Conservation (phyloP, 495 filamentous ascomycete genomes). For the Bathelium albidoporum region DNA sequence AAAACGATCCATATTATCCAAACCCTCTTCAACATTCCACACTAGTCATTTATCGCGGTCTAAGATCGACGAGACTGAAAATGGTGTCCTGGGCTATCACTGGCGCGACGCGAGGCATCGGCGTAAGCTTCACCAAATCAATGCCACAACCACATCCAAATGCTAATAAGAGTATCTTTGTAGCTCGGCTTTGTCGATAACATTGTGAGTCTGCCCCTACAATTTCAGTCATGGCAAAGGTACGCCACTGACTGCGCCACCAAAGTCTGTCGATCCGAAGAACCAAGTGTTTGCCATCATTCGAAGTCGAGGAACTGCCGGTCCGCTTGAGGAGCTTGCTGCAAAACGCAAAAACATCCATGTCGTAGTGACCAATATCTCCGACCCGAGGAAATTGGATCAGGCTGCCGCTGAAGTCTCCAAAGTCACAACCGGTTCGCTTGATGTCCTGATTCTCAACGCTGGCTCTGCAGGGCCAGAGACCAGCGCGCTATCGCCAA, state of each 20-base stretch:
- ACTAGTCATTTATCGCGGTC: constrained; percentile 6
- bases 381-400: constrained; percentile 10
- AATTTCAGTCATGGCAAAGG: constrained; percentile 6
- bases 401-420: constrained; percentile 15
- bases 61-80: constrained; percentile 5
- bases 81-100: constrained; percentile 18
- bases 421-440: constrained; percentile 12
- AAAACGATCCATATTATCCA: constrained; percentile 7
- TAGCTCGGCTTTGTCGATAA: constrained; percentile 15
- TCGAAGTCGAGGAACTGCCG: constrained; percentile 11
- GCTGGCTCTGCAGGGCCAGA: constrained; percentile 14
- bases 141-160: constrained; percentile 7
- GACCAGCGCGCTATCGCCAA: constrained; percentile 8
- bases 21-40: constrained; percentile 8
- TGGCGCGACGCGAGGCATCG: constrained; percentile 15
- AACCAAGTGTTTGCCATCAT: constrained; percentile 17
- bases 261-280: constrained; percentile 12
- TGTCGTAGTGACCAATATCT: constrained; percentile 13
- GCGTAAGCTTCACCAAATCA: constrained; percentile 12
- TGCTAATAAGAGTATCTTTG: constrained; percentile 13
- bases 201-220: constrained; percentile 11
- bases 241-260: constrained; percentile 9
- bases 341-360: constrained; percentile 15
- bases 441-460: constrained; percentile 18
- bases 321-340: constrained; percentile 15